Evolutionary conservation across 2,329 filamentous ascomycete species (phyloP).

Genomic region (Stagonosporopsis vannaccii): DNA sequence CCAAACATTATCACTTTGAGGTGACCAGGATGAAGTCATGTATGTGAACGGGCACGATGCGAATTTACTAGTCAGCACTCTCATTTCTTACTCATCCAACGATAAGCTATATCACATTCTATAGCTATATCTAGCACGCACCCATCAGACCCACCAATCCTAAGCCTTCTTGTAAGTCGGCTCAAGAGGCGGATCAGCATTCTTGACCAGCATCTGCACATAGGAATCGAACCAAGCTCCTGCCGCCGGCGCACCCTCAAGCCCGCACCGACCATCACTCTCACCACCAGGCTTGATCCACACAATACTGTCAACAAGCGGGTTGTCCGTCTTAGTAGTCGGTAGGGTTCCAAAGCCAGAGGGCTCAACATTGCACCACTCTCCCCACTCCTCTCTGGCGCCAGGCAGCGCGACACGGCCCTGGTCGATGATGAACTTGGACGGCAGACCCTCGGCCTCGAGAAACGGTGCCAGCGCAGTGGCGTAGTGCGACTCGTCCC

Average conservation of each 20-base stretch:
- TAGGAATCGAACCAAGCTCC: slow-evolving; percentile 42
- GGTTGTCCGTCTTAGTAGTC: slow-evolving; percentile 29
- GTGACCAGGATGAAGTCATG: too few relatives aligned
- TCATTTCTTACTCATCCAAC: too few relatives aligned
- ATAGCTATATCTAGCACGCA: neutral
- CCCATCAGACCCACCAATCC: neutral
- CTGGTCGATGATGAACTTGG: slow-evolving; percentile 40
- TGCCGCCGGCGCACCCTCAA: slow-evolving; percentile 34
- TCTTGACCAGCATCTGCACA: slow-evolving; percentile 38
- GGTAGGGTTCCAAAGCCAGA: slow-evolving; percentile 32
- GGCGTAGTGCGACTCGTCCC: slow-evolving; percentile 38
- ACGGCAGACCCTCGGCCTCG: slow-evolving; percentile 33
- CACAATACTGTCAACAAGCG: slow-evolving; percentile 38
- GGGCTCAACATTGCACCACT: slow-evolving; percentile 41
- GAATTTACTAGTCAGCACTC: too few relatives aligned
- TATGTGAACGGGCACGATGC: too few relatives aligned
- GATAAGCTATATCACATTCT: neutral
- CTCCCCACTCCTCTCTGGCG: slow-evolving; percentile 36
- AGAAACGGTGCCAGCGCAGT: slow-evolving; percentile 29
- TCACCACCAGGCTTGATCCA: slow-evolving; percentile 44
- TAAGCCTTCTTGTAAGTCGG: slow-evolving; percentile 31
- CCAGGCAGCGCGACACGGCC: slow-evolving; percentile 35
- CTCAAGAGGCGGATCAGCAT: slow-evolving; percentile 31
- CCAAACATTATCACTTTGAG: too few relatives aligned
- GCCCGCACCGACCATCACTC: slow-evolving; percentile 36